These are phyloP conservation scores for Scheffersomyces parashehatae DNA, from an alignment of 1,139 yeast genomes.

Conservation along the genomic window DNA sequence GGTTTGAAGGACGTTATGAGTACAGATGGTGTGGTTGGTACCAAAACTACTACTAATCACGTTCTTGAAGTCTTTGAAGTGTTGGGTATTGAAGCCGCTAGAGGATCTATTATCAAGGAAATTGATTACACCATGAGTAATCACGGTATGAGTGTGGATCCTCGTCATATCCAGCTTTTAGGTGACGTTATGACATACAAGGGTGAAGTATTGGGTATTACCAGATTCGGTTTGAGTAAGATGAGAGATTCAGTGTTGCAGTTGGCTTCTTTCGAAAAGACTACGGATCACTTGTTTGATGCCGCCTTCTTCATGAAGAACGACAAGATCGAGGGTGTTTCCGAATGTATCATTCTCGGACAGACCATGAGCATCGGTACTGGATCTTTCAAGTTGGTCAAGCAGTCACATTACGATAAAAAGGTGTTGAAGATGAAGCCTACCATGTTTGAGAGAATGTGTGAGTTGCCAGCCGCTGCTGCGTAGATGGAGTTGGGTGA, in stretches of 20 bases:
- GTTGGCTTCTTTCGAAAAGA: constrained; percentile 95
- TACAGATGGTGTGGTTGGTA: constrained; percentile 93
- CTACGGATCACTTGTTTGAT: constrained; percentile 96
- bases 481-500: neutral
- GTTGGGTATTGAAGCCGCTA: constrained; percentile 96
- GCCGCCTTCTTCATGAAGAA: constrained; percentile 98
- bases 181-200: constrained; percentile 99
- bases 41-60: constrained; percentile 87
- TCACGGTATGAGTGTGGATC: constrained; percentile 99
- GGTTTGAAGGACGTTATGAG: constrained; percentile 96
- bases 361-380: constrained; percentile 98
- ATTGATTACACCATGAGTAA: constrained; percentile 98
- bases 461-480: constrained; percentile 24
- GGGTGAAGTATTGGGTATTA: constrained; percentile 97
- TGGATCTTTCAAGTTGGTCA: constrained; percentile 88
- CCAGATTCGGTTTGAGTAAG: constrained; percentile 95
- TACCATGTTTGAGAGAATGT: constrained; percentile 61
- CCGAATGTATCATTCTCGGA: constrained; percentile 96
- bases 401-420: constrained; percentile 49
- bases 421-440: constrained; percentile 51
- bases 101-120: constrained; percentile 89
- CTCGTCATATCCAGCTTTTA: constrained; percentile 94
- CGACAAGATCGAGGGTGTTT: constrained; percentile 95
- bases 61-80: constrained; percentile 86
- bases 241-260: constrained; percentile 98